Base-by-base conservation (phyloP, 176 grass and related monocot genomes). In the Triticum turgidum region DNA sequence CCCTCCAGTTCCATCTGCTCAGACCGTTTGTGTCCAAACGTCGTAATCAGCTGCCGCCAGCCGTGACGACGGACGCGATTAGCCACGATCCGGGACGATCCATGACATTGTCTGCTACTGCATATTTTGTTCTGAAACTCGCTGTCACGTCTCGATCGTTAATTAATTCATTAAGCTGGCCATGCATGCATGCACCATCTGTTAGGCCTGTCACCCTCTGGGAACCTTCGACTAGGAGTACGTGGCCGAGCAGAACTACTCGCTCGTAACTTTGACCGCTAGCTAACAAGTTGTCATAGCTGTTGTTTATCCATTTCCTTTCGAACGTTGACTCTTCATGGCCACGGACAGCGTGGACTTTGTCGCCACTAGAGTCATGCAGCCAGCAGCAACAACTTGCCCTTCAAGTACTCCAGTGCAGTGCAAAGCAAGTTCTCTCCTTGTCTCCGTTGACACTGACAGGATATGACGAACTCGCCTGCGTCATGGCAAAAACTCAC, bases 391-490 rank as follows among this genome's bases (percentile, higher is more conserved):
- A 8, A 61, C 59, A 61, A 24, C 59, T 61, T 61, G 59, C 10
- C 59, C 59, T 61, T 24, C 52, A 58, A 58, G 52, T 58, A 21
- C 52, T 5, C 15, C 52, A 58, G 52, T 58, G 52, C 52, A 58
- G 52, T 65, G 63, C 25, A 30, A 12, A 13, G 63, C 25, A 65
- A 65, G 29, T 61, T 4, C 21, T 61, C 59, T 61, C 59, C 59
- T 61, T 61, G 59, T 61, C 59, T 61, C 21, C 21, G 59, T 61
- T 22, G 59, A 61, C 59, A n/a, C 21, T 61, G 21, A 24, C 59
- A 61, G 8, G 17, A 11, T 85, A 59, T 85, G 85, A 87, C 85
- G 85, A 49, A 7, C 21, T 75, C 25, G 22, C 69, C 20, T 75
- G 42, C 56, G 85, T 87, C 85, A 87, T 51, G 39, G 21, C 38